phyloP scores from a whole-genome alignment of 495 filamentous ascomycete genomes.

The Clavariopsis aquatica region DNA sequence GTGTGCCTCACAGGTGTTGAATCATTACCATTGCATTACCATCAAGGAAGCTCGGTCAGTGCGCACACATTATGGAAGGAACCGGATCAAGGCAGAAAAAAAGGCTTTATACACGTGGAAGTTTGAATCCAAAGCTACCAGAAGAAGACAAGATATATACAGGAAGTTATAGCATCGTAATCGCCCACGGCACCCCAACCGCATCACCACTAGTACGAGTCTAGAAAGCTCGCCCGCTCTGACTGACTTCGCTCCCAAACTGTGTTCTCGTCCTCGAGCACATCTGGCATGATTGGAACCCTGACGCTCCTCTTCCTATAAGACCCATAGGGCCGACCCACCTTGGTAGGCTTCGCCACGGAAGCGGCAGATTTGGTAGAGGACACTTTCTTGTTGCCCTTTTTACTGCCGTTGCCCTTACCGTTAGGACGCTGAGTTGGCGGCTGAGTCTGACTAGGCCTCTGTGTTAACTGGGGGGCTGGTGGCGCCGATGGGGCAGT shows the following conservation, averaged over 20 bases:
- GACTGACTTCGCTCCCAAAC: slow-evolving; percentile 5
- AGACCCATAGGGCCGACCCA: not conserved
- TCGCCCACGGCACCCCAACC: not conserved
- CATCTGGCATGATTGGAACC: slow-evolving; percentile 7
- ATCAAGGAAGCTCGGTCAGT: no score
- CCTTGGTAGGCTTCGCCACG: not conserved
- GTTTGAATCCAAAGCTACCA: not conserved
- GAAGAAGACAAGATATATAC: slow-evolving; percentile 21
- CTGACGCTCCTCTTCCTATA: not conserved
- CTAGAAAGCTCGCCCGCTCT: slow-evolving; percentile 25
- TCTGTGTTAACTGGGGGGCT: not conserved
- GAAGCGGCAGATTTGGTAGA: not conserved
- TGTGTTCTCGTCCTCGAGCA: not conserved
- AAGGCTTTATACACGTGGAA: not conserved
- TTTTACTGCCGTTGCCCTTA: not conserved
- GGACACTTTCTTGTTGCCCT: not conserved
- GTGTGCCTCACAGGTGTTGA: no score
- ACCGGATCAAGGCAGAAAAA: not conserved
- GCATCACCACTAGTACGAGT: slow-evolving; percentile 13
- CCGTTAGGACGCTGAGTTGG: not conserved
- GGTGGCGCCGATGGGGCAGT: not conserved
- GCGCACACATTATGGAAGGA: no score
- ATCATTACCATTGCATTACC: no score
- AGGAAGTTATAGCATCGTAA: not conserved
- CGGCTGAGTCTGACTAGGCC: not conserved